Percentiles rank a stretch among this genome's conserved stretches.
These are phyloP conservation scores for Coemansia sp. DNA, from an alignment of 192 early-diverging fungal genomes.

Conservation along the genomic window DNA sequence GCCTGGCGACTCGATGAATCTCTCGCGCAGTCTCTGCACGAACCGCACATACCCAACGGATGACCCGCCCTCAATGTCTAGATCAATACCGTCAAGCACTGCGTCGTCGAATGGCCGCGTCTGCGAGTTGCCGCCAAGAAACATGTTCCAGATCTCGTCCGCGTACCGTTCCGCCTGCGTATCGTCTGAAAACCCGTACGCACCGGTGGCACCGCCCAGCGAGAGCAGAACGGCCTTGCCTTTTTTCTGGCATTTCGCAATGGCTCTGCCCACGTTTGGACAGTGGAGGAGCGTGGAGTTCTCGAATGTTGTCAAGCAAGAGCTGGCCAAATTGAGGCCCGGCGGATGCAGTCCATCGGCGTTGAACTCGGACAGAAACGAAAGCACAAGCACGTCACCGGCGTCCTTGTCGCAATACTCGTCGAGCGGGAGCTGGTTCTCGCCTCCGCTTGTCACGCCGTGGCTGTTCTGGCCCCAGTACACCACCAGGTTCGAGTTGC, in stretches of 20 bases:
- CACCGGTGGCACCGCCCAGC: slow-evolving; percentile 68
- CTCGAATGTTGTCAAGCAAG: slow-evolving; percentile 59
- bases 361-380: slow-evolving; percentile 70
- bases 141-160: slow-evolving; percentile 72
- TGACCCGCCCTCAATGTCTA: slow-evolving; percentile 70
- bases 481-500: slow-evolving; percentile 58
- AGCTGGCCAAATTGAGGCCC: slow-evolving; percentile 67
- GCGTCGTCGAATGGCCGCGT: slow-evolving; percentile 69
- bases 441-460: slow-evolving; percentile 50
- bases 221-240: slow-evolving; percentile 76
- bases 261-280: slow-evolving; percentile 65
- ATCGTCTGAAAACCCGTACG: slow-evolving; percentile 64
- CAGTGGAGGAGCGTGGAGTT: slow-evolving; percentile 70
- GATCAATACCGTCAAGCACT: slow-evolving; percentile 71
- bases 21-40: slow-evolving; percentile 57
- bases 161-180: slow-evolving; percentile 63
- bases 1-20: slow-evolving; percentile 50
- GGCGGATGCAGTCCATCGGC: slow-evolving; percentile 60
- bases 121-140: slow-evolving; percentile 63
- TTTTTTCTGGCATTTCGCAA: slow-evolving; percentile 68
- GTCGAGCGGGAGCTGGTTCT: slow-evolving; percentile 54
- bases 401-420: slow-evolving; percentile 61
- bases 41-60: slow-evolving; percentile 62
- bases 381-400: slow-evolving; percentile 59
- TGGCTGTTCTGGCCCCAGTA: slow-evolving; percentile 67